These are phyloP conservation scores for Eremothecium cymbalariae DNA, from an alignment of 1,139 yeast species.

Conservation along the genomic window DNA sequence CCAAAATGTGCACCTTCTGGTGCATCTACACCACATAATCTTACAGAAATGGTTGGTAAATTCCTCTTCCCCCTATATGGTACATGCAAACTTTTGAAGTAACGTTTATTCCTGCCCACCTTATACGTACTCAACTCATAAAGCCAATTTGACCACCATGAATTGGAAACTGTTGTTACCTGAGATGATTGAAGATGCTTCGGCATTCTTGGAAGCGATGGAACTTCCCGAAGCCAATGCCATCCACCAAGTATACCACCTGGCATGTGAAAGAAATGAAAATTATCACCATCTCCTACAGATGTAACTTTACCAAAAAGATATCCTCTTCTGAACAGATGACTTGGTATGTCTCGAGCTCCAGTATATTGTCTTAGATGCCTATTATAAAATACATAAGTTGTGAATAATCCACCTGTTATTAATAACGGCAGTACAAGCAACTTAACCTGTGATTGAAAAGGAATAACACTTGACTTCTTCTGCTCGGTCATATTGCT, in stretches of 20 bases:
- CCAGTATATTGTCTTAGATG: constrained; percentile 35
- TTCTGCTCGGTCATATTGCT: constrained; percentile 4
- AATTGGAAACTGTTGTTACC: neutral
- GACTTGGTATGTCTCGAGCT: constrained; percentile 37
- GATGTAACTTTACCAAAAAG: constrained; percentile 79
- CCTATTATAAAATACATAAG: constrained; percentile 33
- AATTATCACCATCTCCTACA: constrained; percentile 96
- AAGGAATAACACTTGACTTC: neutral
- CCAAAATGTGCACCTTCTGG: constrained; percentile 97
- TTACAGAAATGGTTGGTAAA: constrained; percentile 40
- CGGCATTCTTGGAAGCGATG: constrained; percentile 25
- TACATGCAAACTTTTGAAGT: constrained; percentile 35
- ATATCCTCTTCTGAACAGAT: constrained; percentile 36
- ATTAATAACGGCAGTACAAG: constrained; percentile 28
- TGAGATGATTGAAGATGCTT: neutral
- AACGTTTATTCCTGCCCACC: constrained; percentile 9
- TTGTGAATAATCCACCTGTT: constrained; percentile 32
- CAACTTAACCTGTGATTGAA: constrained; percentile 16
- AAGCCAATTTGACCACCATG: constrained; percentile 1
- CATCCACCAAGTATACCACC: constrained; percentile 85
- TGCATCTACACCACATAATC: constrained; percentile 95
- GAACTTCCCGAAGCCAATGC: constrained; percentile 74
- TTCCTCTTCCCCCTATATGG: constrained; percentile 46
- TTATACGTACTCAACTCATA: constrained; percentile 2
- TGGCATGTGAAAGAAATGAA: constrained; percentile 86